A percentile compares a stretch with the other conserved stretches of the same genome.
Evolutionary conservation across 768 basidiomycete species (phyloP).

Genomic region (Exsudoporus frostii): DNA sequence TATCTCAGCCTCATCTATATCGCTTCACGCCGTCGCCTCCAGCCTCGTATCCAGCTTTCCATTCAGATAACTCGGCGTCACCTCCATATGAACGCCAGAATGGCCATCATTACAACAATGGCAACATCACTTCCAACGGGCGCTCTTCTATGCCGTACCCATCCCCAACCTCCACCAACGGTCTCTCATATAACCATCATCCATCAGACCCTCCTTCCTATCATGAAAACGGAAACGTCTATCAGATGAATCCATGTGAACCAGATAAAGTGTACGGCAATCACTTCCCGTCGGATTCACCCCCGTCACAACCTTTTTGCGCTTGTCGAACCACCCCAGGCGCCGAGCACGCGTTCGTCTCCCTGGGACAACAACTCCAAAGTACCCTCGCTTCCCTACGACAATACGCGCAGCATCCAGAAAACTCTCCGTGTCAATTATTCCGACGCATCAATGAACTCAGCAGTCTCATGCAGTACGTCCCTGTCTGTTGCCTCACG

Average conservation of each 20-base stretch:
- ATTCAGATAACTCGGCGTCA: slow-evolving; percentile 41
- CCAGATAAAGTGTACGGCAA: slow-evolving; percentile 33
- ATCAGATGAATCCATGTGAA: slow-evolving; percentile 35
- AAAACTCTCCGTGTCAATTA: slow-evolving; percentile 51
- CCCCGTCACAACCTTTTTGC: slow-evolving; percentile 46
- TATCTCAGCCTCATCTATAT: slow-evolving; percentile 52
- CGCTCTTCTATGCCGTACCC: slow-evolving; percentile 34
- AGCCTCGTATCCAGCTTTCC: slow-evolving; percentile 52
- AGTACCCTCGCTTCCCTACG: slow-evolving; percentile 53
- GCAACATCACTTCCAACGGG: slow-evolving; percentile 26
- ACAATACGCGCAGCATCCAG: slow-evolving; percentile 58
- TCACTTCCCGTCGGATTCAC: slow-evolving; percentile 30
- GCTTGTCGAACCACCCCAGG: slow-evolving; percentile 63
- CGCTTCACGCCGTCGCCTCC: slow-evolving; percentile 66
- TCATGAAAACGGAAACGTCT: slow-evolving; percentile 35
- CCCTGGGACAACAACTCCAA: slow-evolving; percentile 63
- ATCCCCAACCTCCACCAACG: slow-evolving; percentile 34
- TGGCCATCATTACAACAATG: slow-evolving; percentile 32
- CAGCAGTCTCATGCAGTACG: slow-evolving; percentile 64
- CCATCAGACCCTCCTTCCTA: slow-evolving; percentile 32
- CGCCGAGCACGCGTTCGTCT: slow-evolving; percentile 54
- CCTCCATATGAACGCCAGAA: slow-evolving; percentile 34
- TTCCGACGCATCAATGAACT: slow-evolving; percentile 61
- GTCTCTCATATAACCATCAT: slow-evolving; percentile 33
- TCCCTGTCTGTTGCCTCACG: slow-evolving; percentile 32